A percentile compares a stretch with the other conserved stretches of the same genome.
phyloP scores from a whole-genome alignment of 192 early-diverging fungal species.

The Neocallimastix lanati region DNA sequence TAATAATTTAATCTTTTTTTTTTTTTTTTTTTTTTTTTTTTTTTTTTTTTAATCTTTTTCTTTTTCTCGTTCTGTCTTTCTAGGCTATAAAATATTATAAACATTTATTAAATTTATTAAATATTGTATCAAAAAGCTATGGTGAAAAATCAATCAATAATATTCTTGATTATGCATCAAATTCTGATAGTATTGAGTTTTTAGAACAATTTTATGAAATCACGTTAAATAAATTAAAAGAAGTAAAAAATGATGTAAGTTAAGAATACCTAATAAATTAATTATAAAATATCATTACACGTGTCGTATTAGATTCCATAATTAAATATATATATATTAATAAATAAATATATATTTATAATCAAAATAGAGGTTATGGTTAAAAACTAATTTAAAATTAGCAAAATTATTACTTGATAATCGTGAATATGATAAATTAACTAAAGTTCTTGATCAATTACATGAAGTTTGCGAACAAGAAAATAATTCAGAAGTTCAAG shows the following conservation, averaged over 20 bases:
- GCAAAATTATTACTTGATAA: slow-evolving; percentile 71
- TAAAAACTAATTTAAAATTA: slow-evolving; percentile 71
- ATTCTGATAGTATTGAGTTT: slow-evolving; percentile 54
- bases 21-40: neutral
- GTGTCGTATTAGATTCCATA: too few relatives aligned
- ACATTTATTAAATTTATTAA: slow-evolving; percentile 53
- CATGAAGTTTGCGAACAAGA: slow-evolving; percentile 58
- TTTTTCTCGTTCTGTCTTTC: neutral
- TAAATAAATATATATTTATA: too few relatives aligned
- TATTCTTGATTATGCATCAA: slow-evolving; percentile 62
- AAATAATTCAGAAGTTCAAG: slow-evolving; percentile 69
- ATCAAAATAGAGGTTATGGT: slow-evolving; percentile 49
- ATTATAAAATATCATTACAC: too few relatives aligned
- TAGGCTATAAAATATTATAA: slow-evolving; percentile 57
- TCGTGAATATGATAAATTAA: slow-evolving; percentile 37
- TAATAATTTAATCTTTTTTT: neutral
- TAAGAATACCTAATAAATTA: too few relatives aligned
- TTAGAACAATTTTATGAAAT: slow-evolving; percentile 69
- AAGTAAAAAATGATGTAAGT: slow-evolving; percentile 63
- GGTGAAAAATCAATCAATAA: slow-evolving; percentile 84
- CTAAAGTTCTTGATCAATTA: slow-evolving; percentile 50
- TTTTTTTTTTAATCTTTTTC: too few relatives aligned
- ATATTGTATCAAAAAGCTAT: slow-evolving; percentile 64
- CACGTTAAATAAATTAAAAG: slow-evolving; percentile 50
- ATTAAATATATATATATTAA: too few relatives aligned